Base-by-base conservation (phyloP, 2,329 filamentous ascomycete genomes). In the Trichoderma sp. region DNA sequence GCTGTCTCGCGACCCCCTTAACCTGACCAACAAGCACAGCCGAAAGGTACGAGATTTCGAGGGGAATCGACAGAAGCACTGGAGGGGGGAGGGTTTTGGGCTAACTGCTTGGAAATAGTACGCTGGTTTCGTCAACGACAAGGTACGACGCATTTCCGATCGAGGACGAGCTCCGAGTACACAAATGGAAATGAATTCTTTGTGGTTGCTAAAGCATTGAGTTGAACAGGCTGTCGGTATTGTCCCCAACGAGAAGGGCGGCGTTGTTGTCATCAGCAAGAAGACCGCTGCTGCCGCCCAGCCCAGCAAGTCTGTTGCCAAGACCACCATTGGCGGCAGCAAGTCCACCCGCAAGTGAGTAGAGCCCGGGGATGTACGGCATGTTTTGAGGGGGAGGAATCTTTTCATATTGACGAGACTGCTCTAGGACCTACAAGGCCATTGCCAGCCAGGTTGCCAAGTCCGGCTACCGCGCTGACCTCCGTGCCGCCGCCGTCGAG, bases 1-100 rank as follows among this genome's bases (percentile, higher is more conserved):
- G 84, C 93, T 99, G 88, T 98, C 94, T 76, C 91, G 92, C 76
- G 94, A 98, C 81, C 92, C 94, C 77, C 84, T 97, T 75, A 99
- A 98, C 89, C 84, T 98, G 83, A 87, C 84, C 81, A 98, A 97
- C 90, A 86, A 90, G 84, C 91, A 97, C 87, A 90, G 87, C 76
- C 91, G 92, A 85, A 98, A 97, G 90, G 92, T 95, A 83, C 73
- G 72, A 25, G 22, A 39, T 15, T 22, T 25, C 34, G 54, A 39
- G 6, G 35, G 22, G 4, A 19, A 64, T 13, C 25, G 10, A 19
- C 53, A 19, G 2, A 42, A 64, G 10, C 12, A 39, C 29, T 29
- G 17, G 29, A 34, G 37, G 37, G 29, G 27, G 25, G 25, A n/a
- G 19, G 27, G 15, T 27, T 5, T n/a, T 42, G 15, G 37, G 68